Evolutionary conservation across 495 filamentous ascomycete species (phyloP), one percentile per base, ranked within the genome.

Genomic region (Penicillium antarcticum): DNA sequence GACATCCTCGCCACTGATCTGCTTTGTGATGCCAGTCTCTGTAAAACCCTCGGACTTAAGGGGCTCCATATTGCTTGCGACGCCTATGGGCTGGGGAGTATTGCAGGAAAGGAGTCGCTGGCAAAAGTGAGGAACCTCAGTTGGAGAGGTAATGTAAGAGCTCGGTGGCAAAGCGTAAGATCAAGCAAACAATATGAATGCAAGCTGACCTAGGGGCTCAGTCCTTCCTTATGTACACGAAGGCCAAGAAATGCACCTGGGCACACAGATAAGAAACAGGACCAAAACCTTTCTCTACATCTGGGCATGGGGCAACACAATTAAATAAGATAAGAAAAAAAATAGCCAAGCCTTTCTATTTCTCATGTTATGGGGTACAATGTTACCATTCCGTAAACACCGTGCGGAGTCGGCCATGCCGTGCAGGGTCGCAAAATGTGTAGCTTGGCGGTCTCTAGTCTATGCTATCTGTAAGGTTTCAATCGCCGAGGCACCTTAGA

Each of bases 1-100:
- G 2, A 52, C 40, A 49, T 85, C 42, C 63, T 57, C 55, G 8
- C 26, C 32, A 18, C 48, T 58, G 43, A 42, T 33, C 31, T 59
- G 45, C 14, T 40, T 51, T 12, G 55, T 33, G 17, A 56, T 39
- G 0, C 35, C 32, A 17, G 13, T 38, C 2, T 55, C 48, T 1
- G 57, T 36, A 26, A 51, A 61, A 8, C 52, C 58, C 36, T 57
- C 50, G 1, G 9, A 21, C n/a, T 60, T 60, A 18, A 38, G 9
- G 19, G 60, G 42, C 19, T 36, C 44, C 48, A 53, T 41, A n/a
- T 43, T 56, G 21, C 16, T 1, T 48, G 42, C 37, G 13, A 26
- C 24, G 34, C 45, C 24, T 14, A 31, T 24, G 17, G 18, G 24
- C 17, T 16, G 26, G 13, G 24, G 17, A 19, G 10, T 14, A 29